phyloP scores from a whole-genome alignment of 805 yeast species.

The Yarrowia divulgata region DNA sequence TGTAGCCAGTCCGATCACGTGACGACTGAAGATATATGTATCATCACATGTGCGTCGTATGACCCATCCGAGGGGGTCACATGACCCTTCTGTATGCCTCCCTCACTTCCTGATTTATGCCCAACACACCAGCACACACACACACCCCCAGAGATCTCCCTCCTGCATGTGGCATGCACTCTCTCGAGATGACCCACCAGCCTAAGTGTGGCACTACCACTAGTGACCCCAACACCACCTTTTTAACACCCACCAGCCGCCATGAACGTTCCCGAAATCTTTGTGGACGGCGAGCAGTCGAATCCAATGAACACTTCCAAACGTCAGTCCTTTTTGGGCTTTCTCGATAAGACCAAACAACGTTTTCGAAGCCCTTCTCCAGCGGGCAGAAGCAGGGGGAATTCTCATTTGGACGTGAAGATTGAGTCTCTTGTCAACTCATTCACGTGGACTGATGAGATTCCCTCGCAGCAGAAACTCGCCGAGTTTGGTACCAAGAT shows the following conservation, averaged over 20 bases:
- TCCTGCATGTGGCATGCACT: slow-evolving; percentile 12
- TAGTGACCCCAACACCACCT: background rate
- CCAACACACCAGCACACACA: background rate
- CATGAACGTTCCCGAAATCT: slow-evolving; percentile 22
- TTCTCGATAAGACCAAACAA: slow-evolving; percentile 24
- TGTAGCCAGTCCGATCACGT: no score
- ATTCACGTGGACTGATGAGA: slow-evolving; percentile 4
- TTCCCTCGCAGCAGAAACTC: background rate
- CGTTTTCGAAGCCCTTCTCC: slow-evolving; percentile 20
- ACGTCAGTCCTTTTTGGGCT: slow-evolving; percentile 21
- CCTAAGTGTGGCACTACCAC: background rate
- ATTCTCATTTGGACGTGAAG: slow-evolving; percentile 17
- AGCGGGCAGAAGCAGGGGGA: slow-evolving; percentile 4
- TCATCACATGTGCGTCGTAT: background rate
- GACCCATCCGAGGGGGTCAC: background rate
- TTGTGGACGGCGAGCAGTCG: slow-evolving; percentile 17
- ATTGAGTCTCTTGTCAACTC: slow-evolving; percentile 8
- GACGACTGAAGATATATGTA: no score
- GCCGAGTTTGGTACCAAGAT: slow-evolving; percentile 6
- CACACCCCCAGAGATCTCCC: slow-evolving; percentile 22
- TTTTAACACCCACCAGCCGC: background rate
- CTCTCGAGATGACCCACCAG: slow-evolving; percentile 10
- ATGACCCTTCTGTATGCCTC: background rate
- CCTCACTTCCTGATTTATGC: background rate
- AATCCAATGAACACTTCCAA: background rate